Conservation (phyloP, 108 stramenopile genomes). For the Nitzschia sp. region DNA sequence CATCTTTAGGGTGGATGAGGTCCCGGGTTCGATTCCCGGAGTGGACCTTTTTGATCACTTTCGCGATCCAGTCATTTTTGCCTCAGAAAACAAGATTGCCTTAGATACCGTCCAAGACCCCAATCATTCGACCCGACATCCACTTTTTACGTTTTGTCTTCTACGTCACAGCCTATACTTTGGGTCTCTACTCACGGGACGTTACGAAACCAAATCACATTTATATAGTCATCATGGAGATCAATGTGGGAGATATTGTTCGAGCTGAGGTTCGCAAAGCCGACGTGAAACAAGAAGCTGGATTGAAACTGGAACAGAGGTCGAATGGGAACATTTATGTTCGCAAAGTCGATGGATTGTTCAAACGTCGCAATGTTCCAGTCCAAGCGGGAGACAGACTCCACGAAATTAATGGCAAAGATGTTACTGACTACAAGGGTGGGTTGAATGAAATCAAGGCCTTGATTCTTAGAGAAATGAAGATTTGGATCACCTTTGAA, state of each 20-base stretch:
- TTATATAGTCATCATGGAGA: conserved; percentile 10
- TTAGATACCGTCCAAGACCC: no score
- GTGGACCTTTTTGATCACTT: conserved; percentile 35
- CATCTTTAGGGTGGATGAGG: conserved; percentile 82
- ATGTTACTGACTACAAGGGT: conserved; percentile 15
- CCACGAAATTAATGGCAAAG: conserved; percentile 12
- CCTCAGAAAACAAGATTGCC: no score
- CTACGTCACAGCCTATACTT: no score
- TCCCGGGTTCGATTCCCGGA: conserved; percentile 90
- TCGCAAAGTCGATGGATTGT: conserved; percentile 15
- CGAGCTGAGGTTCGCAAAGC: conserved; percentile 12
- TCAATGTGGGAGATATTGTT: conserved; percentile 23
- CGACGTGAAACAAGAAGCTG: conserved; percentile 18
- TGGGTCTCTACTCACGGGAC: no score
- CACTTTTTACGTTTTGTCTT: no score
- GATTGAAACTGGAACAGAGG: conserved; percentile 18
- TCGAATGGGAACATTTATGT: conserved; percentile 16
- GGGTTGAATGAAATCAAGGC: conserved; percentile 22
- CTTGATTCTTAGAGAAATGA: conserved; percentile 3
- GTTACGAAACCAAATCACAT: no score
- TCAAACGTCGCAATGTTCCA: conserved; percentile 21
- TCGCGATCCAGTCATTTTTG: no score
- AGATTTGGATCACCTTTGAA: conserved; percentile 7
- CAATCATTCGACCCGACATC: no score
- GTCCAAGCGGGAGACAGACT: conserved; percentile 11